Evolutionary conservation across 495 filamentous ascomycete species (phyloP).

Genomic region (Lophiostoma macrostomum): DNA sequence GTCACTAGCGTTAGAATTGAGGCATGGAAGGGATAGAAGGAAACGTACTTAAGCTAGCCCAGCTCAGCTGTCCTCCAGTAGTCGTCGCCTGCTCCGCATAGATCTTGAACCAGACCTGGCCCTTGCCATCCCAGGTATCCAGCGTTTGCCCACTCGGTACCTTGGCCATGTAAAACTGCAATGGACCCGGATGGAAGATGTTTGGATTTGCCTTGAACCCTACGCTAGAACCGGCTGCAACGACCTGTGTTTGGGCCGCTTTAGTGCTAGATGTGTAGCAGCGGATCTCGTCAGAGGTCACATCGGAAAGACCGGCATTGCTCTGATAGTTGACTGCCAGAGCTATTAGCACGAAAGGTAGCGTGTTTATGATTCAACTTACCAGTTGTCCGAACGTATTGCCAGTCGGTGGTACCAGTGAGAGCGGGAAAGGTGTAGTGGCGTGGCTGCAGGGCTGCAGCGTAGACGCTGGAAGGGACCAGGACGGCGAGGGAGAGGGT

Average conservation of each 20-base stretch:
- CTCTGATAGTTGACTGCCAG: conserved; percentile 54
- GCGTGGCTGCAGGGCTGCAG: conserved; percentile 22
- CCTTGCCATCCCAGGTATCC: conserved; percentile 49
- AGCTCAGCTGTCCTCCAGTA: conserved; percentile 40
- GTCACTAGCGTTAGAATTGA: background rate
- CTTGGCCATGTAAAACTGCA: conserved; percentile 55
- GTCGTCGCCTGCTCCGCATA: conserved; percentile 31
- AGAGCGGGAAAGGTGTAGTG: conserved; percentile 31
- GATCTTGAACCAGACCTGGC: conserved; percentile 54
- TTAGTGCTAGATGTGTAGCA: conserved; percentile 49
- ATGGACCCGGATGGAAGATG: conserved; percentile 52
- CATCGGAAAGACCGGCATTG: conserved; percentile 53
- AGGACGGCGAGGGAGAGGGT: conserved; percentile 1
- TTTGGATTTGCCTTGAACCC: conserved; percentile 46
- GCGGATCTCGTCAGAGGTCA: conserved; percentile 47
- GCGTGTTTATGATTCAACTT: too few species aligned
- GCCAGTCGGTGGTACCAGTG: conserved; percentile 43
- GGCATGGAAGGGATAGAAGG: conserved; percentile 19
- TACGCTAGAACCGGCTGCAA: conserved; percentile 46
- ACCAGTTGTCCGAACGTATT: conserved; percentile 49
- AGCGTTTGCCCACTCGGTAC: conserved; percentile 46
- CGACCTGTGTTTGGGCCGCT: conserved; percentile 42
- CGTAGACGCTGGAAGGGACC: conserved; percentile 7
- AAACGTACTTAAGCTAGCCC: conserved; percentile 46
- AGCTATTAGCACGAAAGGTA: too few species aligned